Evolutionary conservation across 768 basidiomycete genomes (phyloP).

Genomic region (Pisolithus sp.): DNA sequence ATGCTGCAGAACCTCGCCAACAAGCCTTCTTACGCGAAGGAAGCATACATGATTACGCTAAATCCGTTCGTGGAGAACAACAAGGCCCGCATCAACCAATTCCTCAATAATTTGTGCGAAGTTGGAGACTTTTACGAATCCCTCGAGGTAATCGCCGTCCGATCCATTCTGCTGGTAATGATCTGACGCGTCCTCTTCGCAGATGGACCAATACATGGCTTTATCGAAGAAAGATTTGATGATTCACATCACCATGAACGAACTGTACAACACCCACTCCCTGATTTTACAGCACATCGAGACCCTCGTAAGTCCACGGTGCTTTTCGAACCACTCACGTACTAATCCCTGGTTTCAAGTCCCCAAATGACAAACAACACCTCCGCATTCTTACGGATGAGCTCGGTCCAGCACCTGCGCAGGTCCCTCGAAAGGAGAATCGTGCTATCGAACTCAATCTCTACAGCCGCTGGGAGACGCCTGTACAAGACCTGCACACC

Average conservation of each 20-base stretch:
- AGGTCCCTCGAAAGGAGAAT: conserved; percentile 98
- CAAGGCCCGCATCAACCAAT: conserved; percentile 95
- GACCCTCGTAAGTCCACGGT: conserved; percentile 59
- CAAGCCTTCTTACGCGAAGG: conserved; percentile 96
- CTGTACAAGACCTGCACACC: conserved; percentile 94
- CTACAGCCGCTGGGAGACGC: conserved; percentile 99
- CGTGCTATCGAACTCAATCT: conserved; percentile 85
- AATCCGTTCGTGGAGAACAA: conserved; percentile 99
- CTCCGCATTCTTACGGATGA: conserved; percentile 95
- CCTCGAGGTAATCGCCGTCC: conserved; percentile 62
- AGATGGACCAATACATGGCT: conserved; percentile 99
- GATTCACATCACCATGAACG: conserved; percentile 98
- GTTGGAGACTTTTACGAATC: conserved; percentile 99
- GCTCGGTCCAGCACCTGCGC: conserved; percentile 85
- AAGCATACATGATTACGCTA: conserved; percentile 96
- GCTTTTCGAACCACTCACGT: neutral
- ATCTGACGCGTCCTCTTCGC: neutral
- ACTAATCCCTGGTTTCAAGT: conserved; percentile 39
- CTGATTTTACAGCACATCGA: conserved; percentile 94
- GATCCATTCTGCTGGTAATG: neutral
- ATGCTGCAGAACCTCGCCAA: conserved; percentile 99
- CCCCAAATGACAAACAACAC: conserved; percentile 96
- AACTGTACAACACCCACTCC: conserved; percentile 98
- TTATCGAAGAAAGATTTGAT: conserved; percentile 97
- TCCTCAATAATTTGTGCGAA: conserved; percentile 94